Evolutionary conservation across 225 moss, liverwort and hornwort genomes (phyloP).

Genomic region (Marchantia polymorpha): DNA sequence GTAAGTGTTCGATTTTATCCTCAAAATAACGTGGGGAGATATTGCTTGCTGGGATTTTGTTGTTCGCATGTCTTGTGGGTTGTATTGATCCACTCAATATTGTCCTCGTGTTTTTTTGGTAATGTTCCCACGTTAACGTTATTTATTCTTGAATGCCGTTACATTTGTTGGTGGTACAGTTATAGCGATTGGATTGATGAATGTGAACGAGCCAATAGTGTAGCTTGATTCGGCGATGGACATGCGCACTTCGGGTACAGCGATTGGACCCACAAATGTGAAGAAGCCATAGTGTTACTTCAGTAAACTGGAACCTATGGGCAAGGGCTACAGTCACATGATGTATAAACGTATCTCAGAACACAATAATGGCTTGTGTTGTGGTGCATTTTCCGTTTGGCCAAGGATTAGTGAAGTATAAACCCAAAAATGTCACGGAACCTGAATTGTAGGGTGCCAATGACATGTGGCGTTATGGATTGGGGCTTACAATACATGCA

Average conservation of each 20-base stretch:
- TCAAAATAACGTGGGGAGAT: too few species aligned
- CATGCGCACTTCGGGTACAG: background rate
- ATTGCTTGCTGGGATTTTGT: too few species aligned
- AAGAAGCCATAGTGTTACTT: too few species aligned
- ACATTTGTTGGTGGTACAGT: background rate
- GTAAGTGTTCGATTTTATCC: slow-evolving; percentile 26
- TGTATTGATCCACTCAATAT: too few species aligned
- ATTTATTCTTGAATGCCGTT: too few species aligned
- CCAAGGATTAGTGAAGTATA: too few species aligned
- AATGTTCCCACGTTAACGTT: too few species aligned
- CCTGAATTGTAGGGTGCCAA: background rate
- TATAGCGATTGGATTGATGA: slow-evolving; percentile 45
- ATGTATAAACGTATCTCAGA: background rate
- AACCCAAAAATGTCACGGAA: too few species aligned
- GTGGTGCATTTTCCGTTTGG: background rate
- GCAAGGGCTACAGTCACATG: background rate
- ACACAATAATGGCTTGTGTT: background rate
- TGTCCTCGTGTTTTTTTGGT: too few species aligned
- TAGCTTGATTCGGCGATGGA: background rate
- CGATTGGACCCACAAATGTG: too few species aligned
- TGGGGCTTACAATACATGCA: background rate
- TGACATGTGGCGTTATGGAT: background rate
- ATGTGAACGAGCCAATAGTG: slow-evolving; percentile 37
- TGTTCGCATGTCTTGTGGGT: too few species aligned
- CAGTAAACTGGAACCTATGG: background rate